Conservation (phyloP, 495 filamentous ascomycete genomes). For the Penicillium cinerascens region DNA sequence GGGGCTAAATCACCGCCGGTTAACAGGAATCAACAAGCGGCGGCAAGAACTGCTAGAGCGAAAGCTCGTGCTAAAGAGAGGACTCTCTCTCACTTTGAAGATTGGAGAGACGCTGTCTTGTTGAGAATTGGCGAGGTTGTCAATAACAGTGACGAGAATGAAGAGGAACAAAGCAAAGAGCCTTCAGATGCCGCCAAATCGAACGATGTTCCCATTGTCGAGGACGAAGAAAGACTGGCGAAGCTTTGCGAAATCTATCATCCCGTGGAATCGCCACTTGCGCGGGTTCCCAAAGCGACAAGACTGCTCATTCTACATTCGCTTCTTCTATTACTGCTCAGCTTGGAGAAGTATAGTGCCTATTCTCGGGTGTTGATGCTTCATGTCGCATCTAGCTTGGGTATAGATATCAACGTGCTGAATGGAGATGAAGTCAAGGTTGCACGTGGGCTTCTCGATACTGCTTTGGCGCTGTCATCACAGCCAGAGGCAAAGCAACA, state of each 20-base stretch:
- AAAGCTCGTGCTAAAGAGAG: slow-evolving; percentile 30
- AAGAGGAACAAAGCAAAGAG: slow-evolving; percentile 15
- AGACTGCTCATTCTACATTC: slow-evolving; percentile 53
- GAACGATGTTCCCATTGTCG: slow-evolving; percentile 23
- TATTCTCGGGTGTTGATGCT: slow-evolving; percentile 74
- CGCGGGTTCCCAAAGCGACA: slow-evolving; percentile 36
- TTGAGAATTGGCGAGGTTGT: slow-evolving; percentile 62
- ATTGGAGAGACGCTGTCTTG: slow-evolving; percentile 61
- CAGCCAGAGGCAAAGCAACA: slow-evolving; percentile 66
- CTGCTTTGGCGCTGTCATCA: slow-evolving; percentile 64
- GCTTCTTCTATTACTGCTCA: slow-evolving; percentile 70
- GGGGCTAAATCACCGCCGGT: neutral
- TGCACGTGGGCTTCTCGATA: slow-evolving; percentile 68
- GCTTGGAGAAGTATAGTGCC: slow-evolving; percentile 74
- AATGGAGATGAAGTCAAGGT: slow-evolving; percentile 71
- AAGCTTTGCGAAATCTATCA: slow-evolving; percentile 42
- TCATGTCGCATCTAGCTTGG: slow-evolving; percentile 63
- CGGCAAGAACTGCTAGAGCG: neutral
- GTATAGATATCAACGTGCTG: slow-evolving; percentile 60
- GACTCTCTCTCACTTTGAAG: slow-evolving; percentile 56
- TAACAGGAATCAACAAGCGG: slow-evolving; percentile 5
- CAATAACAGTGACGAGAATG: slow-evolving; percentile 50
- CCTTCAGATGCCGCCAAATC: slow-evolving; percentile 5
- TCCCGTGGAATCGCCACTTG: slow-evolving; percentile 44
- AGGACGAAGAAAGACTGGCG: slow-evolving; percentile 25